Evolutionary conservation across 805 yeast species (phyloP).

Genomic region (Suhomyces faveliae): DNA sequence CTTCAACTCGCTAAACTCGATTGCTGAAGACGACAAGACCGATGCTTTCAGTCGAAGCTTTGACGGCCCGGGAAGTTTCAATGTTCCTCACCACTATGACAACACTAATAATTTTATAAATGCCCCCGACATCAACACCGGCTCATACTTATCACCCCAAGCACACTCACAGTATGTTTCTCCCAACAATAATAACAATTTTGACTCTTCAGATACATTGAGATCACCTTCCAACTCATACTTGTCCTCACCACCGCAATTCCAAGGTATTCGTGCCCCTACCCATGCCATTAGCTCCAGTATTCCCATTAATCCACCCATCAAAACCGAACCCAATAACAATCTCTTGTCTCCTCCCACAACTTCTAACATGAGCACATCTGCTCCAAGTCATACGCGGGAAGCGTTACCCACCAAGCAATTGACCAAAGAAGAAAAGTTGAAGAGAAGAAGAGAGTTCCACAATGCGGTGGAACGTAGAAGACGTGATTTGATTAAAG

Average conservation of each 20-base stretch:
- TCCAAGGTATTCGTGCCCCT: slow-evolving; percentile 13
- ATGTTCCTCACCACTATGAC: slow-evolving; percentile 18
- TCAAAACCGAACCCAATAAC: slow-evolving; percentile 10
- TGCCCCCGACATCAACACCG: slow-evolving; percentile 21
- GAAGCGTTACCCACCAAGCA: slow-evolving; percentile 30
- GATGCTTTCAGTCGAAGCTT: slow-evolving; percentile 30
- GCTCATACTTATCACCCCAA: slow-evolving; percentile 37
- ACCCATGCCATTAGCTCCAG: slow-evolving; percentile 20
- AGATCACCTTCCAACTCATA: slow-evolving; percentile 34
- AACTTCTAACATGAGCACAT: slow-evolving; percentile 24
- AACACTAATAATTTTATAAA: slow-evolving; percentile 9
- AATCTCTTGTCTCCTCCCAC: slow-evolving; percentile 27
- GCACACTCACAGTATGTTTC: slow-evolving; percentile 29
- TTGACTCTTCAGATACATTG: slow-evolving; percentile 34
- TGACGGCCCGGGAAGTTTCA: slow-evolving; percentile 32
- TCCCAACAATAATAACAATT: slow-evolving; percentile 19
- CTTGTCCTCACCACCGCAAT: slow-evolving; percentile 39
- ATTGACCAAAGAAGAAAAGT: slow-evolving; percentile 62
- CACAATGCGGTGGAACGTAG: slow-evolving; percentile 95
- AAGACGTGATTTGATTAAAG: slow-evolving; percentile 87
- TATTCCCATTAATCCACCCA: slow-evolving; percentile 23
- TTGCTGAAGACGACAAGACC: slow-evolving; percentile 27
- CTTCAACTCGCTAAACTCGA: slow-evolving; percentile 30
- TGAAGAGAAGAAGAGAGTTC: slow-evolving; percentile 77
- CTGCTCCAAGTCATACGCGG: slow-evolving; percentile 25